Percentiles rank a stretch among this genome's conserved stretches.
Evolutionary conservation across 2,329 filamentous ascomycete species (phyloP).

Genomic region (Tympanopsis confertula): DNA sequence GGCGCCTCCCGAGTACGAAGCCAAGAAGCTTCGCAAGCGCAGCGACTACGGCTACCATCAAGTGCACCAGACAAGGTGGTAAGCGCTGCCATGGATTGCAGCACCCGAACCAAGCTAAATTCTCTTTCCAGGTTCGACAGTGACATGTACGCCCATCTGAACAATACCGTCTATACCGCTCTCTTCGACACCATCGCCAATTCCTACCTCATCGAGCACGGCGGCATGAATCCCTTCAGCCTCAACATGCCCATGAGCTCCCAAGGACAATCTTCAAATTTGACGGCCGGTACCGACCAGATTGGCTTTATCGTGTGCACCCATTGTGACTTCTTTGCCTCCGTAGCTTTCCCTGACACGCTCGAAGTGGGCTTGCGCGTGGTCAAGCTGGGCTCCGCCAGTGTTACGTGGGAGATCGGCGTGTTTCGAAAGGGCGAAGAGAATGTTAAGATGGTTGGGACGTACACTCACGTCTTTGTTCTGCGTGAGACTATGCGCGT

Average conservation of each 20-base stretch:
- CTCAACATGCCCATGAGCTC: too few species aligned
- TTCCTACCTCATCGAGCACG: conserved; percentile 74
- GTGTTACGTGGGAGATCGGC: conserved; percentile 80
- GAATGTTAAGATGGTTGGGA: conserved; percentile 70
- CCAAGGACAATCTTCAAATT: too few species aligned
- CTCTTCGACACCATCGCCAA: conserved; percentile 88
- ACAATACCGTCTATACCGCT: conserved; percentile 78
- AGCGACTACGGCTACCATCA: conserved; percentile 68
- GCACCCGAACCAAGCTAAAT: too few species aligned
- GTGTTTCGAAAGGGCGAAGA: conserved; percentile 69
- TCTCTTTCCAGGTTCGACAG: conserved; percentile 59
- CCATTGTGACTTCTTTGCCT: conserved; percentile 74
- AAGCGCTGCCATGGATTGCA: too few species aligned
- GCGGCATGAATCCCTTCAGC: conserved; percentile 52
- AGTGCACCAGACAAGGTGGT: conserved; percentile 82
- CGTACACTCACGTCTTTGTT: conserved; percentile 84
- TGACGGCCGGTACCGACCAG: too few species aligned
- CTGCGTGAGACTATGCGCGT: conserved; percentile 60
- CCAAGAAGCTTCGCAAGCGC: conserved; percentile 50
- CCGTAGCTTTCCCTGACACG: conserved; percentile 69
- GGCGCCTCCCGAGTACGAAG: too few species aligned
- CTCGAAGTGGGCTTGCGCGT: conserved; percentile 75
- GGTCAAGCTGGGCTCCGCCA: conserved; percentile 72
- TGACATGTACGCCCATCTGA: conserved; percentile 90
- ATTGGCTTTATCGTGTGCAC: conserved; percentile 79